Conservation (phyloP, 768 basidiomycete species). For the Phlegmacium glaucopus region DNA sequence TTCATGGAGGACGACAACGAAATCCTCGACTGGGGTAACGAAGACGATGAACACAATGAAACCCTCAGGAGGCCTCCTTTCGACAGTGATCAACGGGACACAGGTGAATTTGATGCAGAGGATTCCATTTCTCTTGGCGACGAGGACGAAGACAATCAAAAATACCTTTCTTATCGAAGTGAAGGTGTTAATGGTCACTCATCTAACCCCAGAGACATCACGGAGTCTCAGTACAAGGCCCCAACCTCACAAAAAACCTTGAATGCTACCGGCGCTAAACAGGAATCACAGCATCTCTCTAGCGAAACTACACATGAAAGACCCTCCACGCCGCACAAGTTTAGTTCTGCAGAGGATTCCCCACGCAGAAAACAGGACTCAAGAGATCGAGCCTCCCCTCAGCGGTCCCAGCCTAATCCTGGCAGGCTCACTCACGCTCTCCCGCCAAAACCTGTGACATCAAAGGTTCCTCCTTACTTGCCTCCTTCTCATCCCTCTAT, state of each 20-base stretch:
- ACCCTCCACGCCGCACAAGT: not conserved
- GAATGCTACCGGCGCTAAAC: slow-evolving; percentile 15
- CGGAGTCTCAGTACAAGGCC: slow-evolving; percentile 6
- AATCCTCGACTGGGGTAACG: slow-evolving; percentile 64
- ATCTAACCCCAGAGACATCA: not conserved
- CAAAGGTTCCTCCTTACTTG: slow-evolving; percentile 43
- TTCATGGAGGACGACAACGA: slow-evolving; percentile 67
- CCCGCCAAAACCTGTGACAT: slow-evolving; percentile 60
- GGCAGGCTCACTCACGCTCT: slow-evolving; percentile 60
- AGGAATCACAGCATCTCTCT: slow-evolving; percentile 6
- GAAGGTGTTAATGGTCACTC: not conserved
- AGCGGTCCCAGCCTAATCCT: slow-evolving; percentile 22
- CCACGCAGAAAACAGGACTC: slow-evolving; percentile 13
- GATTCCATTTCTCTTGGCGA: slow-evolving; percentile 67
- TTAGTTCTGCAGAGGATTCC: slow-evolving; percentile 2
- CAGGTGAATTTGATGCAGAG: slow-evolving; percentile 41
- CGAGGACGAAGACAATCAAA: slow-evolving; percentile 63
- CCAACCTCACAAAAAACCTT: slow-evolving; percentile 9
- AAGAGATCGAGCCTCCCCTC: slow-evolving; percentile 14
- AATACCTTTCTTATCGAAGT: slow-evolving; percentile 37
- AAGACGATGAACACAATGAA: slow-evolving; percentile 38
- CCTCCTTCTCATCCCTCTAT: slow-evolving; percentile 56
- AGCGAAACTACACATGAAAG: slow-evolving; percentile 5
- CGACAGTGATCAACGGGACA: slow-evolving; percentile 15
- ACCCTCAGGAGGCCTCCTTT: slow-evolving; percentile 15